A percentile compares a stretch with the other conserved stretches of the same genome.
Conservation (phyloP, 192 early-diverging fungal genomes). For the Coemansia brasiliensis region DNA sequence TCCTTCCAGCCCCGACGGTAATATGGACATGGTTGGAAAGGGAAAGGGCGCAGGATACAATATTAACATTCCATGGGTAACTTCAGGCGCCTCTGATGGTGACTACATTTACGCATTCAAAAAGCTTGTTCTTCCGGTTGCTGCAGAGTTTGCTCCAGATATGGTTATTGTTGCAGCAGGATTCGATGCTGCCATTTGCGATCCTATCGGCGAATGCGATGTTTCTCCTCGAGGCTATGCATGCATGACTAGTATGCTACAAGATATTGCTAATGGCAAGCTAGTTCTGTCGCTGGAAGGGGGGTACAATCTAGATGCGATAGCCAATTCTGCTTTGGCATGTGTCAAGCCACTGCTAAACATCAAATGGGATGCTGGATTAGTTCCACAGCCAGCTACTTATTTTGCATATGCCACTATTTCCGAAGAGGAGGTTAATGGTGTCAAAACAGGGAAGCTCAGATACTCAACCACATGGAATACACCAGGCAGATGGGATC, state of each 20-base stretch:
- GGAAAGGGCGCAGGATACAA: conserved; percentile 70
- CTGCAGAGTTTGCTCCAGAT: conserved; percentile 79
- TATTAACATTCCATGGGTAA: conserved; percentile 87
- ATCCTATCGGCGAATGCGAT: conserved; percentile 79
- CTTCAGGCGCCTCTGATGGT: conserved; percentile 70
- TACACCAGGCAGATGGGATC: conserved; percentile 21
- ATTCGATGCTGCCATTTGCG: conserved; percentile 85
- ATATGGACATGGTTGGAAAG: conserved; percentile 59
- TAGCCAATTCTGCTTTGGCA: conserved; percentile 71
- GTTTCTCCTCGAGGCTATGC: conserved; percentile 82
- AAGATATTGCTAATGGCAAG: conserved; percentile 65
- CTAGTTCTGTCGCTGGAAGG: conserved; percentile 85
- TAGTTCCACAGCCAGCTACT: conserved; percentile 25
- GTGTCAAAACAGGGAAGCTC: conserved; percentile 2
- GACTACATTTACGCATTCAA: conserved; percentile 89
- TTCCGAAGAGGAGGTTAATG: conserved; percentile 37
- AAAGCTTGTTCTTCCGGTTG: conserved; percentile 77
- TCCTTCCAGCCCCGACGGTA: conserved; percentile 62
- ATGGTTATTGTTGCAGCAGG: conserved; percentile 85
- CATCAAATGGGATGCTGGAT: conserved; percentile 48
- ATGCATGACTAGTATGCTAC: conserved; percentile 84
- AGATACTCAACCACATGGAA: conserved; percentile 20
- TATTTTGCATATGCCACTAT: conserved; percentile 38
- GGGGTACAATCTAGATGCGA: conserved; percentile 81
- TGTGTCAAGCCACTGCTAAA: conserved; percentile 74